phyloP scores from a whole-genome alignment of 2,329 filamentous ascomycete species.

The Neofusicoccum ribis region DNA sequence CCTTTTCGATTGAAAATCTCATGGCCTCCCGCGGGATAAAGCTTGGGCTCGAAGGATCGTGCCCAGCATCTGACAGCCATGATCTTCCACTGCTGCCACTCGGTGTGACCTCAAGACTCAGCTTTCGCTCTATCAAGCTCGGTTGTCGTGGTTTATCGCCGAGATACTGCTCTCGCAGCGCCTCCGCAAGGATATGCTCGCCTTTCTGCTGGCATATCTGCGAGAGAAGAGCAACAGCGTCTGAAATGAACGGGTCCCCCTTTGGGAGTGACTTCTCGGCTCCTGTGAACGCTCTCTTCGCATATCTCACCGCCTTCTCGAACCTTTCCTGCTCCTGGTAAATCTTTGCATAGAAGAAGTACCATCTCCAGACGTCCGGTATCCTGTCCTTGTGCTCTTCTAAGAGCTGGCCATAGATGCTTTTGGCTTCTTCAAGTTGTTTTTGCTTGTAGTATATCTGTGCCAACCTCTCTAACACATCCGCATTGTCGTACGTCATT shows the following conservation, averaged over 20 bases:
- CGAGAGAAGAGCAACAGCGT: conserved; percentile 1
- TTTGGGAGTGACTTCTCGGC: neutral
- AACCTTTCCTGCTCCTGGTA: conserved; percentile 10
- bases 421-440: conserved; percentile 16
- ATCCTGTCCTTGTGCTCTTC: neutral
- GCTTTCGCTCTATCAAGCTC: conserved; percentile 2
- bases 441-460: conserved; percentile 17
- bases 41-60: conserved; percentile 3
- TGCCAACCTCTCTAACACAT: conserved; percentile 7
- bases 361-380: conserved; percentile 15
- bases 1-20: neutral
- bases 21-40: conserved; percentile 4
- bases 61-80: conserved; percentile 2
- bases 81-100: conserved; percentile 10
- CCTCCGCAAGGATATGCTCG: conserved; percentile 9
- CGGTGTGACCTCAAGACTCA: neutral
- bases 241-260: conserved; percentile 7
- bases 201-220: conserved; percentile 17
- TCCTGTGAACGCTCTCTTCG: conserved; percentile 13
- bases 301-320: conserved; percentile 5
- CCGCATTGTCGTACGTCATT: conserved; percentile 3
- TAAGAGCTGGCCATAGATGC: conserved; percentile 7
- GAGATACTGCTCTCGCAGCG: conserved; percentile 11
- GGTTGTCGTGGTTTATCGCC: conserved; percentile 3
- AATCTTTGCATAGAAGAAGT: conserved; percentile 10